Evolutionary conservation across 2,329 filamentous ascomycete species (phyloP), one percentile per base, ranked within the genome.

Genomic region (Paecilomyces niveus): DNA sequence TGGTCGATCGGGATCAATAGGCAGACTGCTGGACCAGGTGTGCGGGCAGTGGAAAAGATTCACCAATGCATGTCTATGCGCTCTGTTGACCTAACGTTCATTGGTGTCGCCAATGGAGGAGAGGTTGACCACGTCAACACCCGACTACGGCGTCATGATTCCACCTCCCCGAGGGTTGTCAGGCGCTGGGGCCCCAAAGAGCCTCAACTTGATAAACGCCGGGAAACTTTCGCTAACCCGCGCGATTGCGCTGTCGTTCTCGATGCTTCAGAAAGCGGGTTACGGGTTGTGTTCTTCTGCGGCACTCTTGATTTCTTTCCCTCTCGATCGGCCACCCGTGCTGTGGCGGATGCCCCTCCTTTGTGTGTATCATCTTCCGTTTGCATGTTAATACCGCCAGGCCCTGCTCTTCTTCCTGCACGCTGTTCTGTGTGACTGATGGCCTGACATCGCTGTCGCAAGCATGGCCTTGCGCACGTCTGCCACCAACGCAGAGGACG

Each of bases 401-500:
- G 21, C 5, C 51, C 24, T 24, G 11, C 18, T 53, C 39, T 33
- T 11, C 50, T 39, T 53, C 11, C 11, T 32, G 8, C 26, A 29
- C 18, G 7, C 26, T 2, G 8, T 54, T 15, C 26, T 3, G 24
- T 53, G 15, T 22, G 31, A 32, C 56, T 29, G 58, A 67, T 69
- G 67, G 64, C 60, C 60, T 64, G 58, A 65, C 54, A 55, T 53
- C 54, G 59, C 61, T 65, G 57, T 57, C 52, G 57, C 65, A 61
- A 68, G 62, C 59, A 76, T 78, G 74, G 72, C 70, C 62, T 70
- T 80, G 63, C 66, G 74, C 58, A 67, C 69, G 56, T 68, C 77
- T 62, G 78, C 80, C 65, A 73, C 76, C 64, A 75, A 76, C 58
- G 79, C 81, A 61, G 79, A 84, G 66, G 80, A 83, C 54, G 77